Evolutionary conservation across 1,139 yeast species (phyloP).

Genomic region (Suhomyces bokatorum): DNA sequence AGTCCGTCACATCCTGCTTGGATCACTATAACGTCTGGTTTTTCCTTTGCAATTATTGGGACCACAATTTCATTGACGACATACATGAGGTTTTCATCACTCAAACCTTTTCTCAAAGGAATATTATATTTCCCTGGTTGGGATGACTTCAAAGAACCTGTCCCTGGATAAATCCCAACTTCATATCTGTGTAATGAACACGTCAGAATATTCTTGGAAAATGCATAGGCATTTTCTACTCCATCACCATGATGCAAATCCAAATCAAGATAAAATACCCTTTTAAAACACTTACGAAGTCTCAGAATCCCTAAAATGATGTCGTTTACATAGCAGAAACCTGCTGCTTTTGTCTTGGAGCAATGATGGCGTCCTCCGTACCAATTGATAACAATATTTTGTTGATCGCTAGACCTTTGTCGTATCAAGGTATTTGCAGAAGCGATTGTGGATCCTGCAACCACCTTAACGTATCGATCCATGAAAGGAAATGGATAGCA

Average conservation of each 20-base stretch:
- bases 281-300: constrained; percentile 48
- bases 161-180: constrained; percentile 72
- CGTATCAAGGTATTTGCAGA: constrained; percentile 41
- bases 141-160: constrained; percentile 46
- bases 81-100: constrained; percentile 42
- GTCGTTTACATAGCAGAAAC: constrained; percentile 76
- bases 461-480: constrained; percentile 47
- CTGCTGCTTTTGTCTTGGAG: constrained; percentile 55
- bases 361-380: constrained; percentile 83
- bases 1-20: constrained; percentile 79
- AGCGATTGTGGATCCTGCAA: constrained; percentile 61
- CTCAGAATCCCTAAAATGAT: constrained; percentile 53
- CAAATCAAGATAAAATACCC: constrained; percentile 63
- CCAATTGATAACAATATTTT: constrained; percentile 62
- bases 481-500: constrained; percentile 63
- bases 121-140: constrained; percentile 48
- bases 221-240: constrained; percentile 64
- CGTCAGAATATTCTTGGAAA: constrained; percentile 57
- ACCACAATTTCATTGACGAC: constrained; percentile 44
- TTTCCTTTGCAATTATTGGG: constrained; percentile 39
- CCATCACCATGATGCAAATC: constrained; percentile 85
- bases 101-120: constrained; percentile 59
- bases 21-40: constrained; percentile 57
- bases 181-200: constrained; percentile 66
- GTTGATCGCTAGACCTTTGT: constrained; percentile 12